Evolutionary conservation across 768 basidiomycete genomes (phyloP).

Genomic region (Tylopilus intermedius): DNA sequence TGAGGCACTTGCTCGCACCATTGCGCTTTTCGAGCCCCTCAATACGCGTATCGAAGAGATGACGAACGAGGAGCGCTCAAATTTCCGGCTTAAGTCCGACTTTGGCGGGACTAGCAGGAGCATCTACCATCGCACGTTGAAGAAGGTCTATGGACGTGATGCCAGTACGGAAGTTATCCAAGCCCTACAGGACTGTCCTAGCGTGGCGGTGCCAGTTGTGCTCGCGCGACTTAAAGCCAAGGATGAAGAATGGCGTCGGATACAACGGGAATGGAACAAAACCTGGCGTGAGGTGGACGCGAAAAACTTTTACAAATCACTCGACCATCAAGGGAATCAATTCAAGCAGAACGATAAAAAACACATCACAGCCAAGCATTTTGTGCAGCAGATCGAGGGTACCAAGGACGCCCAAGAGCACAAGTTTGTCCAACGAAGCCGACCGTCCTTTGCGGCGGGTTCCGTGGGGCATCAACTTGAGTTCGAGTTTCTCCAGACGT

Average conservation of each 20-base stretch:
- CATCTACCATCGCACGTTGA: constrained; percentile 89
- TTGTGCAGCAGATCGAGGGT: constrained; percentile 74
- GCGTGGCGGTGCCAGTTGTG: constrained; percentile 87
- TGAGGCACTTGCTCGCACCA: constrained; percentile 85
- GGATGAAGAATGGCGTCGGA: constrained; percentile 95
- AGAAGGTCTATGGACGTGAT: constrained; percentile 88
- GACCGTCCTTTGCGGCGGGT: constrained; percentile 40
- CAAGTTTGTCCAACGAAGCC: constrained; percentile 23
- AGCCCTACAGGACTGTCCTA: constrained; percentile 88
- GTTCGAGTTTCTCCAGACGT: constrained; percentile 70
- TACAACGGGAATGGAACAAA: constrained; percentile 91
- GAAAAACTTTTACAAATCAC: constrained; percentile 96
- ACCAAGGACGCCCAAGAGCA: constrained; percentile 57
- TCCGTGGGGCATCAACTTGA: constrained; percentile 69
- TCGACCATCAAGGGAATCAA: constrained; percentile 91
- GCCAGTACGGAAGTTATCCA: constrained; percentile 70
- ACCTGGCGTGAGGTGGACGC: constrained; percentile 97
- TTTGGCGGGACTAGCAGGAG: constrained; percentile 85
- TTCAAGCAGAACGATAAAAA: constrained; percentile 98
- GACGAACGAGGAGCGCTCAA: constrained; percentile 77
- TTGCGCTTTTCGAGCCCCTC: constrained; percentile 86
- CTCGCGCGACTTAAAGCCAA: constrained; percentile 84
- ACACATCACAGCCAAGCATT: constrained; percentile 76
- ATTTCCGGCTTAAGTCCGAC: constrained; percentile 78
- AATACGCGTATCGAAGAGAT: constrained; percentile 80